Evolutionary conservation across 2,329 filamentous ascomycete species (phyloP).

Genomic region (Fusarium foetens): DNA sequence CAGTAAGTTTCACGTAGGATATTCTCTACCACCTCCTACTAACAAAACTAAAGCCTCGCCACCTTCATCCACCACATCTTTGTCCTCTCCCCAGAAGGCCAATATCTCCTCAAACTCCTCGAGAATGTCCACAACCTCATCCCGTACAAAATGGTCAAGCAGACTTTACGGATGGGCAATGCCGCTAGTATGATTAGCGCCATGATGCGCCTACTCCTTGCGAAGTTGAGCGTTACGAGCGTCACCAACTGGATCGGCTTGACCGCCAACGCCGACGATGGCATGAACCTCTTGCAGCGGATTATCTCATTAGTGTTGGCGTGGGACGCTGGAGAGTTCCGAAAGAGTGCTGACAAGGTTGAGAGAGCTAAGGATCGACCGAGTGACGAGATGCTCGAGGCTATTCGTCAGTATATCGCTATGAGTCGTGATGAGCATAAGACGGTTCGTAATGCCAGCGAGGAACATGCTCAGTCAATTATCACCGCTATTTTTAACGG

Average conservation of each 20-base stretch:
- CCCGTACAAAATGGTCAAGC: conserved; percentile 76
- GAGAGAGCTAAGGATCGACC: conserved; percentile 68
- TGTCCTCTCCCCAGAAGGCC: conserved; percentile 78
- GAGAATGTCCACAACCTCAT: conserved; percentile 76
- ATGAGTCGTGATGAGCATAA: conserved; percentile 67
- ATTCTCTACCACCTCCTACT: conserved; percentile 6
- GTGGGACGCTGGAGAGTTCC: conserved; percentile 78
- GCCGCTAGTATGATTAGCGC: conserved; percentile 84
- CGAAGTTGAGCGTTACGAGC: conserved; percentile 79
- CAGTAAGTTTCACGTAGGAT: conserved; percentile 63
- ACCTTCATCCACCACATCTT: conserved; percentile 80
- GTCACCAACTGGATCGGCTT: conserved; percentile 84
- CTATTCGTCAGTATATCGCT: conserved; percentile 68
- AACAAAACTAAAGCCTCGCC: conserved; percentile 64
- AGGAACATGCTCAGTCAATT: conserved; percentile 65
- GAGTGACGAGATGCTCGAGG: conserved; percentile 68
- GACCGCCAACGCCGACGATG: conserved; percentile 76
- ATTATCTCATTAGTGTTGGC: conserved; percentile 78
- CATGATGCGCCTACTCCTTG: conserved; percentile 76
- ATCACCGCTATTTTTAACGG: conserved; percentile 71
- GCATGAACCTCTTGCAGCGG: conserved; percentile 82
- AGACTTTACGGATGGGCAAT: conserved; percentile 80
- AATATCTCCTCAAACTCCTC: conserved; percentile 76
- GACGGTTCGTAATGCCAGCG: conserved; percentile 66
- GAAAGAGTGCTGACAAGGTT: conserved; percentile 71